A percentile compares a stretch with the other conserved stretches of the same genome.
Conservation (phyloP, 495 filamentous ascomycete genomes). For the Aspergillus homomorphus region DNA sequence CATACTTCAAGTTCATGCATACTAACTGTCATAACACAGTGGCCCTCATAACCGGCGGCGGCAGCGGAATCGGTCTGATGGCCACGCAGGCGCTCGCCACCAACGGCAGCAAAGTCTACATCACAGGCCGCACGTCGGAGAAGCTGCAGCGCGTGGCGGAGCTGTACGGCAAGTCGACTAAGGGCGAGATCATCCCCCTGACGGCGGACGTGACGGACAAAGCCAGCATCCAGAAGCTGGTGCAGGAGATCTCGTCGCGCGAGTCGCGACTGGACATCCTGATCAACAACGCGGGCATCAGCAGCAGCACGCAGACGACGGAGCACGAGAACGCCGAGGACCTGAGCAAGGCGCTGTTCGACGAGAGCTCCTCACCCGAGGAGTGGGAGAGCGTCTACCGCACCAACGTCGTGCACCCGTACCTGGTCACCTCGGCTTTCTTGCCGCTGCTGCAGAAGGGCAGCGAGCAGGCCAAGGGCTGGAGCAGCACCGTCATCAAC, state of each 20-base stretch:
- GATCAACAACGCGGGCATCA: slow-evolving; percentile 57
- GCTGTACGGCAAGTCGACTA: slow-evolving; percentile 41
- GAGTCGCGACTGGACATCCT: slow-evolving; percentile 50
- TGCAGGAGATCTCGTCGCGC: slow-evolving; percentile 39
- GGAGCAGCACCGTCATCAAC: slow-evolving; percentile 57
- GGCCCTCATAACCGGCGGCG: slow-evolving; percentile 55
- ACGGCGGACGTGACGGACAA: slow-evolving; percentile 50
- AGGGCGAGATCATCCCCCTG: slow-evolving; percentile 57
- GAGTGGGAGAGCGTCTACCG: slow-evolving; percentile 48
- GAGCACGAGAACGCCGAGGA: slow-evolving; percentile 42
- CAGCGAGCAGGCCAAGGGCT: slow-evolving; percentile 45
- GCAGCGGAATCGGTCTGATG: slow-evolving; percentile 53
- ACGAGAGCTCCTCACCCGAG: slow-evolving; percentile 36
- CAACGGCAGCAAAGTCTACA: slow-evolving; percentile 60
- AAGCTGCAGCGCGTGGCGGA: slow-evolving; percentile 54
- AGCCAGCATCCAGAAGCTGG: slow-evolving; percentile 41
- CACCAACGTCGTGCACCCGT: slow-evolving; percentile 49
- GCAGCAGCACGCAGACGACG: slow-evolving; percentile 26
- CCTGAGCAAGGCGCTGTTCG: slow-evolving; percentile 57
- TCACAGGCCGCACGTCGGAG: slow-evolving; percentile 54
- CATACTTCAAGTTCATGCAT: not conserved
- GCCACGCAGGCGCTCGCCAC: slow-evolving; percentile 56
- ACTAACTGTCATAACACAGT: slow-evolving; percentile 26
- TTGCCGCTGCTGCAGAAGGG: slow-evolving; percentile 44
- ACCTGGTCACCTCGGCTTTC: slow-evolving; percentile 43